Base-by-base conservation (phyloP, 2,329 filamentous ascomycete species). In the Fonsecaea monophora region DNA sequence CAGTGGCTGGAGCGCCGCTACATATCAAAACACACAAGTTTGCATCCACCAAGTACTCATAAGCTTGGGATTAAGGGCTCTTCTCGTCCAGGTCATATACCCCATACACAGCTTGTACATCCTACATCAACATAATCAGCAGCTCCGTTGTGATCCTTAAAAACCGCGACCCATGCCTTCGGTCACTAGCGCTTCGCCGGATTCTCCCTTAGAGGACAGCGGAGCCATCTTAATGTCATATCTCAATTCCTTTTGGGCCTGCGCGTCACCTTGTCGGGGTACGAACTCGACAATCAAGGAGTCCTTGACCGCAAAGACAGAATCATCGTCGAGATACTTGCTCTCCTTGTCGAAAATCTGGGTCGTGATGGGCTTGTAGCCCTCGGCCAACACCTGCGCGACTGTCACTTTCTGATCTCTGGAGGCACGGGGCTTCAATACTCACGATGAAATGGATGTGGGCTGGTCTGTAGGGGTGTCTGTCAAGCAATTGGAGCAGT, bases 271-370 rank as follows among this genome's bases (percentile, higher is more conserved):
- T 71, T 86, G 72, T 55, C 81, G 80, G 5, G 82, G 82, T 62
- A 81, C 75, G 72, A 88, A 88, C 60, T 87, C 85, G 10, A 88
- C 85, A 40, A 87, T 73, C 58, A 88, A 73, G 13, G 82, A 83
- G 66, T 88, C 85, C 74, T 87, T 87, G 57, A 87, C 85, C 0
- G 86, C 85, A 70, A 87, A 87, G 0, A 87, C 85, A 0, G 84
- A 81, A 70, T 88, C 86, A 64, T 87, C 81, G 18, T 80, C 79
- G 53, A 92, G 80, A 72, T 91, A 88, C 68, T 85, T 82, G 77
- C 88, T 87, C 68, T 86, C 82, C 65, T 83, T 81, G 76, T 92
- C 90, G 75, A 92, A 94, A 63, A 95, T 88, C 77, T 95, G 91
- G 0, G 91, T 92, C 0, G 89, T 90, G 56, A 96, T 84, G 0